Evolutionary conservation across 805 yeast genomes (phyloP).

Genomic region (Saccharomycopsis sp.): DNA sequence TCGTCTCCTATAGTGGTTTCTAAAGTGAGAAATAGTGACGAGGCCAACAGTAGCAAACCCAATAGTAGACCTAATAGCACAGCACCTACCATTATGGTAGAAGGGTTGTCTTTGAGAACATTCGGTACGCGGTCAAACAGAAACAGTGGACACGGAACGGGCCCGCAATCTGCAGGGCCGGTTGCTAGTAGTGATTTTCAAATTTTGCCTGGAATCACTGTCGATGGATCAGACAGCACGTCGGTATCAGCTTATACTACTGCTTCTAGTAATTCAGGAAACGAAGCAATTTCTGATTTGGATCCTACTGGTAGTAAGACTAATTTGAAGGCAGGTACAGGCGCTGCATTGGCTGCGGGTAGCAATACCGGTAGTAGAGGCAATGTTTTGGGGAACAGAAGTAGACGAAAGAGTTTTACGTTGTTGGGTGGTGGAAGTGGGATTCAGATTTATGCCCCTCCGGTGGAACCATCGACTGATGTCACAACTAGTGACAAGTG

Average conservation of each 20-base stretch:
- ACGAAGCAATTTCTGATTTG: neutral
- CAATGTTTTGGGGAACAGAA: neutral
- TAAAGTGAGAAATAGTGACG: neutral
- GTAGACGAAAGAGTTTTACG: neutral
- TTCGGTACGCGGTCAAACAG: conserved; percentile 17
- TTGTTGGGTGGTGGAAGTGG: neutral
- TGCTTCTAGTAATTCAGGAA: neutral
- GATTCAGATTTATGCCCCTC: neutral
- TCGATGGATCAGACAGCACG: neutral
- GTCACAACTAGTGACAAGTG: neutral
- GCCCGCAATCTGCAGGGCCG: neutral
- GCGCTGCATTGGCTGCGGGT: neutral
- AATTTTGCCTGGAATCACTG: neutral
- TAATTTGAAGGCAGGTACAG: neutral
- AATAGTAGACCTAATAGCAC: neutral
- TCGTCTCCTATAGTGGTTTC: neutral
- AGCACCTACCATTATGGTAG: conserved; percentile 20
- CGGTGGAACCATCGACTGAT: neutral
- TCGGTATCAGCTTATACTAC: neutral
- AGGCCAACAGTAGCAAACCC: neutral
- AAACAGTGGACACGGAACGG: neutral
- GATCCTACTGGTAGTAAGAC: neutral
- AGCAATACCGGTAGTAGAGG: neutral
- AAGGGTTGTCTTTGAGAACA: conserved; percentile 19
- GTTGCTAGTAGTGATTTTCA: neutral